A percentile compares a stretch with the other conserved stretches of the same genome.
These are phyloP conservation scores for Athelia psychrophila DNA, from an alignment of 1,284 basidiomycete genomes.

Conservation along the genomic window DNA sequence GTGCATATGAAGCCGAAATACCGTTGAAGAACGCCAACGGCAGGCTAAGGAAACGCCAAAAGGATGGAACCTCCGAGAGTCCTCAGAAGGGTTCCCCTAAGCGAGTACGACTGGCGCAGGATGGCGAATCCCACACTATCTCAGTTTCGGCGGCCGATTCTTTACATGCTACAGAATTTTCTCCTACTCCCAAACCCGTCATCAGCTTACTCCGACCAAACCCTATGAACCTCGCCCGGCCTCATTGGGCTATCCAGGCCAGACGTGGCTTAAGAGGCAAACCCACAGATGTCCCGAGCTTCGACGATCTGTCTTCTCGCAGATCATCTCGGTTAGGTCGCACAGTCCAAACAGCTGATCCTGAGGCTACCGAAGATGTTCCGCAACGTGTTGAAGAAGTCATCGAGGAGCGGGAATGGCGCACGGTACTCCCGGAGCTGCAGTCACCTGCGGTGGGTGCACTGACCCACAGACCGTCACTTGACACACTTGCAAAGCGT, in stretches of 20 bases:
- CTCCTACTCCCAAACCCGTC: background rate
- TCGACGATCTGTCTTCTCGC: background rate
- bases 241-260: background rate
- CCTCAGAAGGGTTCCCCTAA: background rate
- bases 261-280: background rate
- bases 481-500: slow-evolving; percentile 50
- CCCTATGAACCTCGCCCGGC: background rate
- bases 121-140: background rate
- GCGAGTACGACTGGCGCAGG: background rate
- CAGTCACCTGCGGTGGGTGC: slow-evolving; percentile 3
- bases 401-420: no score
- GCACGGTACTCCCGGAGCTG: no score
- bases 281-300: no score
- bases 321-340: no score
- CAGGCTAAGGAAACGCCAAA: background rate
- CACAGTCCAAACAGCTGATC: background rate
- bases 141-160: background rate
- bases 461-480: slow-evolving; percentile 46
- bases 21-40: background rate
- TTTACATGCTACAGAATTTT: no score
- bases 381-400: no score
- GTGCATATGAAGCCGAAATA: background rate
- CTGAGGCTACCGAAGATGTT: background rate
- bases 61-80: background rate
- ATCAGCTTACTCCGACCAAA: background rate